Base-by-base conservation (phyloP, 805 yeast species). In the Candida peoriensis region DNA sequence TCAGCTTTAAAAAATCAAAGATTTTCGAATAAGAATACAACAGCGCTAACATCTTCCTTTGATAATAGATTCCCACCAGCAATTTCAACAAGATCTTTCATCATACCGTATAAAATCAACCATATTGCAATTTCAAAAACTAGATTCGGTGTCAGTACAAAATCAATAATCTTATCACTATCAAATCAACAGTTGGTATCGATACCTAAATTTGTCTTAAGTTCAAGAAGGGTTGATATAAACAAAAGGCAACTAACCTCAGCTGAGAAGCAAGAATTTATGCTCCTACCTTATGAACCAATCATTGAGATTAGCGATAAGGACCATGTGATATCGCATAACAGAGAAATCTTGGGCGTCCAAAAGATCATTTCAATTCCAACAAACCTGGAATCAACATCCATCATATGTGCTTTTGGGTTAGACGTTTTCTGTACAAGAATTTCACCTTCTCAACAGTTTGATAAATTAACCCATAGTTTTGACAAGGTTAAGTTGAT, bases 301-400 rank as follows among this genome's bases (percentile, higher is more conserved):
- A 56, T 75, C 1, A 56, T 88, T 6, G 63, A 62, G 6, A 50
- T 70, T 32, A 74, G 69, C 39, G 77, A 76, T 23, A 55, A 18
- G 8, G 24, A 59, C 27, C 55, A 58, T n/a, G 62, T 72, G 12
- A 46, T 82, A 9, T 62, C 79, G 1, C 85, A 79, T 45, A 53
- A 60, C 15, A 64, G 79, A 42, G 55, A 57, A n/a, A 50, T 78
- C 4, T 18, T 67, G 5, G 44, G 46, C 4, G 41, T 47, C 6
- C 46, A 64, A 4, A 44, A 52, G 3, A 44, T 79, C 7, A 47
- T 67, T 3, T 65, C 81, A 0, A 51, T 64, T 4, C 68, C 83
- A 2, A 83, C 97, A 0, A 69, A 74, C 25, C 63, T 88, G 33
- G 97, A 90, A 59, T 84, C 95, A 2, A 88, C 97, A 0, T 68